These are phyloP conservation scores for Sphenostylis stenocarpa DNA, from an alignment of 306 rosid species.

Conservation along the genomic window DNA sequence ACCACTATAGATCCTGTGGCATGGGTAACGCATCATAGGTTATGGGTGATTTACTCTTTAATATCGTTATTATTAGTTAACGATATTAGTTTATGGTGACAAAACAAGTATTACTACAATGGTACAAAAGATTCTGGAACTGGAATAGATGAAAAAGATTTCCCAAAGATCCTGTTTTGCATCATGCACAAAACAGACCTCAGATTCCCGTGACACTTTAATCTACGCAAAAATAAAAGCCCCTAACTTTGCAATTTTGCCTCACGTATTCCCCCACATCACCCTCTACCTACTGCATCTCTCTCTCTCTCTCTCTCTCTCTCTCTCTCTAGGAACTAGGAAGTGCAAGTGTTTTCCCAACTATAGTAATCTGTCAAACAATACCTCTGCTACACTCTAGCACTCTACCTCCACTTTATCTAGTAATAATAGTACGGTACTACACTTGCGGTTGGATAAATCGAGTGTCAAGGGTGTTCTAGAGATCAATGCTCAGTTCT, in stretches of 20 bases:
- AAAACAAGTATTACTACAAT: neutral
- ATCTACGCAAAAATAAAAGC: conserved; percentile 41
- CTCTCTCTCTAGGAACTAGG: neutral
- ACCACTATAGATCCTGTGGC: conserved; percentile 32
- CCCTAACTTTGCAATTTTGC: conserved; percentile 22
- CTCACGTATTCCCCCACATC: conserved; percentile 16
- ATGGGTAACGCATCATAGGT: conserved; percentile 27
- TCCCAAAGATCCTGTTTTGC: conserved; percentile 41
- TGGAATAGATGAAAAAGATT: conserved; percentile 24
- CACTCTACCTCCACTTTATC: conserved; percentile 33
- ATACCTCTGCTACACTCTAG: conserved; percentile 24
- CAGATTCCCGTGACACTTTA: conserved; percentile 79
- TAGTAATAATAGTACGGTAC: conserved; percentile 12
- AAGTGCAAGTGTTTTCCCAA: conserved; percentile 25
- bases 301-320: conserved; percentile 3
- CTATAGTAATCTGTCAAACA: conserved; percentile 19
- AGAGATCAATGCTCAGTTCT: conserved; percentile 49
- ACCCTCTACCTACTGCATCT: neutral
- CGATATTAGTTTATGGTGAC: neutral
- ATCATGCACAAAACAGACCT: conserved; percentile 46
- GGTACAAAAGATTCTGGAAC: conserved; percentile 43
- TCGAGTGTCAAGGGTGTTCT: neutral
- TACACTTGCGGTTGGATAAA: neutral
- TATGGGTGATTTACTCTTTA: conserved; percentile 22
- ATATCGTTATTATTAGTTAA: neutral